phyloP scores from a whole-genome alignment of 306 rosid genomes.

The Dryas alaskensis region DNA sequence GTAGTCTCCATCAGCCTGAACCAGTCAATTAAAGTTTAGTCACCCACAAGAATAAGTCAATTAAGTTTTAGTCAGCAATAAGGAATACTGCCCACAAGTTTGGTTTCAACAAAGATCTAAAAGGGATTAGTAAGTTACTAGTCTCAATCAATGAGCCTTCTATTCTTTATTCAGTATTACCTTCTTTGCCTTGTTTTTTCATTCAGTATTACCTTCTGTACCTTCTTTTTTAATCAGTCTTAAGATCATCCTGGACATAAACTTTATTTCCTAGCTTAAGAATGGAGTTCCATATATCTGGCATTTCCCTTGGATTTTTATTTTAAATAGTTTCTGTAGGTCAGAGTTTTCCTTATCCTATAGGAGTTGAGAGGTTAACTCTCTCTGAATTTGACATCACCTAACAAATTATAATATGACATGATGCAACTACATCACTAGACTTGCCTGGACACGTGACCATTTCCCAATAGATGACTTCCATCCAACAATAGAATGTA shows the following conservation, averaged over 20 bases:
- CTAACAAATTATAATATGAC: background rate
- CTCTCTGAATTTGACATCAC: background rate
- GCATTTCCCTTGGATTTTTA: background rate
- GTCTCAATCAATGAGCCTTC: slow-evolving; percentile 7
- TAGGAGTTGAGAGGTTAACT: background rate
- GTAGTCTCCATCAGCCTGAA: slow-evolving; percentile 46
- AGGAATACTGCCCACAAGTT: background rate
- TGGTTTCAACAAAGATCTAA: background rate
- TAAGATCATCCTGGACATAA: background rate
- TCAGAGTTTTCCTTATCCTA: background rate
- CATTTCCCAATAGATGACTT: slow-evolving; percentile 89
- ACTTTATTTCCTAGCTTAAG: background rate
- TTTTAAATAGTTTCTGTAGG: background rate
- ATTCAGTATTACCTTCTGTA: too few relatives aligned
- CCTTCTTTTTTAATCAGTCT: background rate
- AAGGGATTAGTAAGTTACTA: background rate
- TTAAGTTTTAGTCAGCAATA: slow-evolving; percentile 22
- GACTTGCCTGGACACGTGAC: slow-evolving; percentile 96
- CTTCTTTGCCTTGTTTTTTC: too few relatives aligned
- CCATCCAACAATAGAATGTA: slow-evolving; percentile 94
- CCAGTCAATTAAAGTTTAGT: slow-evolving; percentile 28
- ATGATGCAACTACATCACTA: slow-evolving; percentile 5
- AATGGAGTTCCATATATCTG: slow-evolving; percentile 1
- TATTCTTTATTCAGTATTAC: too few relatives aligned
- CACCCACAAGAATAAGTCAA: slow-evolving; percentile 26